Base-by-base conservation (phyloP, 1,284 basidiomycete species). In the Apiotrichum mycotoxinovorans region DNA sequence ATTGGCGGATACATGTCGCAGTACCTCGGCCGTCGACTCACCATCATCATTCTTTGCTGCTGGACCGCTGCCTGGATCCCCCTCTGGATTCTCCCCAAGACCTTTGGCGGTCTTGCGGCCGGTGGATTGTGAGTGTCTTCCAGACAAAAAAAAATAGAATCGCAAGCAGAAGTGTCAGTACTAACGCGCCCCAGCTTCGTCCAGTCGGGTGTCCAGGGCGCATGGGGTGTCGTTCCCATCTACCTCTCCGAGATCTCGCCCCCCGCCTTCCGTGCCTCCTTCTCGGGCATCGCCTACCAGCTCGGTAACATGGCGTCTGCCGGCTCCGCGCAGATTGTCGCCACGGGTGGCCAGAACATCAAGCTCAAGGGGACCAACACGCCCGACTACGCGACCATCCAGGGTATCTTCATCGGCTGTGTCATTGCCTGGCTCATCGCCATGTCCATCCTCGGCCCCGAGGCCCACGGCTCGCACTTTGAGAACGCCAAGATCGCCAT, bases 261-360 rank as follows among this genome's bases (percentile, higher is more conserved):
- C 18, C 72, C 92, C 0, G 92, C 90, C 0, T 98, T 96, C 83
- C 83, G 94, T 54, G 91, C 92, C 9, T 89, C 89, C 0, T 97
- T 95, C 82, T 87, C 88, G 22, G 94, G 94, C 63, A 83, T 95
- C 0, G 87, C 89, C 0, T 98, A 96, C 78, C 60, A 62, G 56
- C 63, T 75, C 37, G 76, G 76, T 56, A 79, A 77, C 66, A 95
- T 95, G 87, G 85, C 94, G 10, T 91, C 88, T 0, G 85, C 87
- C 0, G 89, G 91, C 0, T 87, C 89, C 4, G 85, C 91, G 0
- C 91, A 96, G 73, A 95, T 98, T 66, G 94, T 97, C 83, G 85
- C 93, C 2, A 85, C 92, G 1, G 85, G 85, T 80, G 80, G 78
- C 58, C 68, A 65, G 40, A 50, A 63, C 14, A 68, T 73, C 47